Evolutionary conservation across 2,329 filamentous ascomycete species (phyloP).

Genomic region (Hymenoscyphus infarciens): DNA sequence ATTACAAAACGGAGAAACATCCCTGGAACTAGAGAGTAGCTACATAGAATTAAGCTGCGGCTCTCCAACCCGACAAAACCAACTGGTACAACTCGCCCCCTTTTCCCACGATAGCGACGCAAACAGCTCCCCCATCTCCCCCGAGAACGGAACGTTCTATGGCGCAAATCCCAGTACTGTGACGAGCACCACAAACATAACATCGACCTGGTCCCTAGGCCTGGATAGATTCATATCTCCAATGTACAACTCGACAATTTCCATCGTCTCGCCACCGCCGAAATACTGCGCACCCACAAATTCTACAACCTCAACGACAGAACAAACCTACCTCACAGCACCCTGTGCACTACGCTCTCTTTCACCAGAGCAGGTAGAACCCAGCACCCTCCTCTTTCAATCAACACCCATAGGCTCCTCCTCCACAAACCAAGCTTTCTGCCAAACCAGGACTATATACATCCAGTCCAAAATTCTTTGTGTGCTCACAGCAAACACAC

Average conservation of each 20-base stretch:
- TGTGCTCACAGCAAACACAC: background rate
- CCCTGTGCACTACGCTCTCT: conserved; percentile 12
- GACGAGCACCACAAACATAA: background rate
- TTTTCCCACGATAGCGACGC: conserved; percentile 4
- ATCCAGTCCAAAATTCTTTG: conserved; percentile 10
- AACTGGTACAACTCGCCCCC: background rate
- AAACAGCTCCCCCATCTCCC: conserved; percentile 4
- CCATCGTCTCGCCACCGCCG: background rate
- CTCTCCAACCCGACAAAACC: background rate
- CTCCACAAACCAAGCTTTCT: conserved; percentile 3
- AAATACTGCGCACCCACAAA: conserved; percentile 7
- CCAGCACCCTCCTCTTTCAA: conserved; percentile 12
- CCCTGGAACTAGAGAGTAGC: conserved; percentile 12
- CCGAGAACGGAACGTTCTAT: conserved; percentile 9
- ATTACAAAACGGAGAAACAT: conserved; percentile 5
- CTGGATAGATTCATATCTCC: conserved; percentile 11
- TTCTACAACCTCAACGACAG: background rate
- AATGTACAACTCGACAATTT: conserved; percentile 7
- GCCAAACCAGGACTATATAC: conserved; percentile 9
- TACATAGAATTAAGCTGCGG: conserved; percentile 15
- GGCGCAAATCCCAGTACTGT: conserved; percentile 4
- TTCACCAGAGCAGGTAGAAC: conserved; percentile 1
- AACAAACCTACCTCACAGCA: conserved; percentile 9
- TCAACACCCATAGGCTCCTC: background rate
- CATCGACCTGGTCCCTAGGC: conserved; percentile 13